Conservation (phyloP, 2,329 filamentous ascomycete species). For the Ampelomyces quisqualis region DNA sequence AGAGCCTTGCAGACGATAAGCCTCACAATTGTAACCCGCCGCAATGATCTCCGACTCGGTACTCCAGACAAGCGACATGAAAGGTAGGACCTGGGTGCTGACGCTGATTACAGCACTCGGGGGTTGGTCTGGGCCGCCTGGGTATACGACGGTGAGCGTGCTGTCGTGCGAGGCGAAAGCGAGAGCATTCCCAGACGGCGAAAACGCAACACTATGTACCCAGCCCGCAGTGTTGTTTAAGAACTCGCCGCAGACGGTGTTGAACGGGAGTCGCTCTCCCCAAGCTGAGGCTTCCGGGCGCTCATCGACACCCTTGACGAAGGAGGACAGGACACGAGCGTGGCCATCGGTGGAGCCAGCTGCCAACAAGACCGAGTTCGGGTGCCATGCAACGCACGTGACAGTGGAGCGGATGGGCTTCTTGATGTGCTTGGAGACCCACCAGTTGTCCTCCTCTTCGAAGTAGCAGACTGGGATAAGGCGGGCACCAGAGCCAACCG, state of each 20-base stretch:
- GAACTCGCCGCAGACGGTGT: slow-evolving; percentile 96
- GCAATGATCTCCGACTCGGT: slow-evolving; percentile 91
- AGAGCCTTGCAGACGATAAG: slow-evolving; percentile 81
- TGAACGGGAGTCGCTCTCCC: slow-evolving; percentile 95
- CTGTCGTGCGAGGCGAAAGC: slow-evolving; percentile 95
- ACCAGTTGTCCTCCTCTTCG: slow-evolving; percentile 99
- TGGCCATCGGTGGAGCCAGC: slow-evolving; percentile 97
- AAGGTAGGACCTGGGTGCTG: slow-evolving; percentile 84
- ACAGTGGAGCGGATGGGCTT: slow-evolving; percentile 98
- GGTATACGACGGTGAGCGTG: slow-evolving; percentile 95
- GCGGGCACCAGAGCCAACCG: slow-evolving; percentile 91
- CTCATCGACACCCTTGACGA: slow-evolving; percentile 91
- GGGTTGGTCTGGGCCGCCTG: slow-evolving; percentile 83
- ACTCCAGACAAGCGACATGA: slow-evolving; percentile 91
- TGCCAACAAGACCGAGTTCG: slow-evolving; percentile 91
- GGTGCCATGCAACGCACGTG: slow-evolving; percentile 93
- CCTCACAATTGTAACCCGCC: slow-evolving; percentile 85
- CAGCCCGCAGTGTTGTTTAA: slow-evolving; percentile 95
- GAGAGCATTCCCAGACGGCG: slow-evolving; percentile 86
- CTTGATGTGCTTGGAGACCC: slow-evolving; percentile 99
- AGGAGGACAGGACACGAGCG: slow-evolving; percentile 89
- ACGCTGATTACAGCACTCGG: slow-evolving; percentile 88
- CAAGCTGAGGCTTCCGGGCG: slow-evolving; percentile 84
- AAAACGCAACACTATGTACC: slow-evolving; percentile 93
- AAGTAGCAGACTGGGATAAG: slow-evolving; percentile 98